Base-by-base conservation (phyloP, 495 filamentous ascomycete genomes). In the Penicillium egyptiacum region DNA sequence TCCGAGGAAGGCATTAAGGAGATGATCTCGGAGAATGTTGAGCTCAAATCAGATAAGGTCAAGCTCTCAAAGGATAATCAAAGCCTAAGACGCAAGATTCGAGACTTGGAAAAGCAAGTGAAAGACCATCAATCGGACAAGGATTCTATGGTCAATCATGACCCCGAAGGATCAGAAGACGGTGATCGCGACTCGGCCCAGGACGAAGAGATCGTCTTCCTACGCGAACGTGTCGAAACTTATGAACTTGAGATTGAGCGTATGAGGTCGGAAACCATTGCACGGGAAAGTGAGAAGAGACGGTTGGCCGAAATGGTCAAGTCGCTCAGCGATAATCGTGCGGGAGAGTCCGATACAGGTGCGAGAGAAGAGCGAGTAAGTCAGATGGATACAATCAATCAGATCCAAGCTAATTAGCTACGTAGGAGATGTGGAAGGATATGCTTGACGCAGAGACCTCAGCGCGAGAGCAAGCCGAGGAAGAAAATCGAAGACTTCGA, bases 1-100 rank as follows among this genome's bases (percentile, higher is more conserved):
- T 96, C 91, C 9, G 95, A 98, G 69, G 95, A 98, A 70, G 90
- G 92, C 50, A 87, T 98, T 69, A 96, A 95, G 74, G 92, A 96
- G 67, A 92, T 96, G 87, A 93, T 96, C 60, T 88, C 89, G 20
- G 92, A 98, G 73, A 98, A 96, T 70, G 91, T 97, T 14, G 92
- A 98, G 69, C 79, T 97, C 53, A 92, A 92, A 67, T 96, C 93
- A 3, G 87, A 89, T 47, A 84, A 96, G 55, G 83, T 92, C 11
- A 88, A 92, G 48, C 80, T 90, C 30, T 89, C 93, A 68, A 88
- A 95, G 51, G 95, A 98, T 47, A 93, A 89, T 52, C 93, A 93
- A 64, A 76, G 83, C 16, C 70, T 97, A 42, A 86, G 89, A 39
- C 81, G 88, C 50, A 86, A 86, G 48, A 79, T 96, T 41, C 87